These are phyloP conservation scores for Lactifluus pinguis DNA, from an alignment of 768 basidiomycete genomes.

Conservation along the genomic window DNA sequence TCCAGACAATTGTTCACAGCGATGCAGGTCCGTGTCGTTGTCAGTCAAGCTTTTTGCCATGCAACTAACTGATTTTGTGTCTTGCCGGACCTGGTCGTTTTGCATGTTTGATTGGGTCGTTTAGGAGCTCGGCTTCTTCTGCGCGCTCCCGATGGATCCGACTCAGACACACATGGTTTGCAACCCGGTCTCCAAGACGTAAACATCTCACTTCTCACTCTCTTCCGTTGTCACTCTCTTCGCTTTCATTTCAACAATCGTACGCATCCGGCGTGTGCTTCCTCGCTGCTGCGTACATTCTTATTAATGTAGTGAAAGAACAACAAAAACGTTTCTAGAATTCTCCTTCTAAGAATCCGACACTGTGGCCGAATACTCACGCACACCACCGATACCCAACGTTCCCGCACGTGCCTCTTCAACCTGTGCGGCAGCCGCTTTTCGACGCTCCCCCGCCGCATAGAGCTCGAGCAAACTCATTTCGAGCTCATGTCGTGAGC, in stretches of 20 bases:
- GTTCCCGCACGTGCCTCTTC: conserved; percentile 54
- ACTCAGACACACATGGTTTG: conserved; percentile 59
- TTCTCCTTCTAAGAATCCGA: conserved; percentile 1
- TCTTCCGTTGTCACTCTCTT: neutral
- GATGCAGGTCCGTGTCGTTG: conserved; percentile 48
- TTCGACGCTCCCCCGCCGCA: conserved; percentile 48
- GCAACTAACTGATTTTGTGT: neutral
- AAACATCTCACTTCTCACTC: neutral
- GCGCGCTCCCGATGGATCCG: conserved; percentile 55
- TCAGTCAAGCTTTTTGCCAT: too few species aligned
- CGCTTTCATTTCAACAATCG: neutral
- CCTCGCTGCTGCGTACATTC: neutral
- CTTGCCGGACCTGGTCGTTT: neutral
- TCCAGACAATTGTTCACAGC: conserved; percentile 54
- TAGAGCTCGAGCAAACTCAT: conserved; percentile 50
- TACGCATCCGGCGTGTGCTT: neutral
- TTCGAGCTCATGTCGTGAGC: conserved; percentile 55
- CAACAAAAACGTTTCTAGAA: neutral
- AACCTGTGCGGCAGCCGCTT: conserved; percentile 47
- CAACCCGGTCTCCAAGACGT: conserved; percentile 45
- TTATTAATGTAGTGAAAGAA: neutral
- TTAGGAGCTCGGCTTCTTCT: conserved; percentile 45
- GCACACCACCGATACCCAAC: conserved; percentile 32
- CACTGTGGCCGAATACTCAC: neutral
- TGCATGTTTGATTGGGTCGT: neutral